Evolutionary conservation across 2,329 filamentous ascomycete genomes (phyloP), one percentile per base, ranked within the genome.

Genomic region (Basipetospora chlamydospora): DNA sequence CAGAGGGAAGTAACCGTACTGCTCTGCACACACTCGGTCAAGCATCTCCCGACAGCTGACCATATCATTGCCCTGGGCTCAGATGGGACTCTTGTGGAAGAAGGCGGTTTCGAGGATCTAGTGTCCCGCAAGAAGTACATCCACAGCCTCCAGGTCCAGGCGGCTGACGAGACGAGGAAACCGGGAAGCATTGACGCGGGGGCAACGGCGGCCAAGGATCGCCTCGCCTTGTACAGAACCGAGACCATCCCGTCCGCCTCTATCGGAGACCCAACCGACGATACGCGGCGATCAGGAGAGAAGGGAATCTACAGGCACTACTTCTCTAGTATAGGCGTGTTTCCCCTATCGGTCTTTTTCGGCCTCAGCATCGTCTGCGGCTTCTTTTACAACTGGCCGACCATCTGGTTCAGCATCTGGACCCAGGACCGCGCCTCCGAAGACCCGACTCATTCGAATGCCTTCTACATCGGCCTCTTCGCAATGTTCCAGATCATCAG

Each of bases 51-150:
- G 0, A 43, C 45, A 25, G 60, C 51, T 38, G 62, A 71, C 30
- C 58, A 65, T 23, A 59, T 71, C 6, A 58, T 71, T 26, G 62
- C 59, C 0, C 54, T 73, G 0, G 56, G 55, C 0, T 25, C 44
- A 1, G 54, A 58, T 8, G 64, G 66, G 0, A 53, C 44, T 0
- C 41, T 69, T 2, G 47, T 59, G 1, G 64, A 70, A 22, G 57
- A 69, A 23, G 55, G 55, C 0, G 37, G 29, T 4, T 55, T 54
- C 34, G 11, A 38, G 0, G 44, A 50, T 2, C 39, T 56, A 16
- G 42, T 47, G 34, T 39, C 42, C 2, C 57, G 57, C 26, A 48
- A 54, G 12, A 55, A 52, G 17, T 63, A 64, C 28, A 51, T 63
- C 0, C 47, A 57, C 13, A 54, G 52, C 9, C 50, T 64, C 0